A percentile compares a stretch with the other conserved stretches of the same genome.
Evolutionary conservation across 2,329 filamentous ascomycete species (phyloP).

Genomic region (Podosphaera aphanis): DNA sequence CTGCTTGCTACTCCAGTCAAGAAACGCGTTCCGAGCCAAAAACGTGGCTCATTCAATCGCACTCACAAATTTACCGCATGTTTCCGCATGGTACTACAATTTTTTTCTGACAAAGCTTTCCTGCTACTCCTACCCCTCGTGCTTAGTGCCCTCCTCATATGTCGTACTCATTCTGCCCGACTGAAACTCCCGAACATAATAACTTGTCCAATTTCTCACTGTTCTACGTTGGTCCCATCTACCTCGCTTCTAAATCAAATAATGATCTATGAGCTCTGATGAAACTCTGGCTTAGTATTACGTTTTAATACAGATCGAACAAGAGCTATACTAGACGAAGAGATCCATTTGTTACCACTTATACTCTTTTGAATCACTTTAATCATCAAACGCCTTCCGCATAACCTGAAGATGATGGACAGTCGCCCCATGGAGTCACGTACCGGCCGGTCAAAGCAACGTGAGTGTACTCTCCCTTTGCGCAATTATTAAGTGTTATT

Average conservation of each 20-base stretch:
- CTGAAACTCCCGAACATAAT: neutral
- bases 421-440: constrained; percentile 47
- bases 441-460: constrained; percentile 55
- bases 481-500: neutral
- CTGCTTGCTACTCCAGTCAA: neutral
- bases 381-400: neutral
- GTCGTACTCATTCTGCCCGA: neutral
- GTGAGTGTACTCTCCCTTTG: constrained; percentile 30
- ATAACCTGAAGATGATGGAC: constrained; percentile 10
- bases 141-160: neutral
- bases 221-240: neutral
- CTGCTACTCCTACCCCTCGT: neutral
- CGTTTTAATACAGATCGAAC: neutral
- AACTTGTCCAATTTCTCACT: neutral
- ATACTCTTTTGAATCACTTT: neutral
- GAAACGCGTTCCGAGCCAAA: neutral
- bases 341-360: neutral
- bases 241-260: neutral
- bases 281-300: neutral
- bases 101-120: neutral
- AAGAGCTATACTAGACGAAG: neutral
- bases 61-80: neutral
- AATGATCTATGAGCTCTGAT: neutral
- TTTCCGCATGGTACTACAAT: neutral
- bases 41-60: neutral